Conservation (phyloP, 148 eudicot species). For the Oxyria digyna region DNA sequence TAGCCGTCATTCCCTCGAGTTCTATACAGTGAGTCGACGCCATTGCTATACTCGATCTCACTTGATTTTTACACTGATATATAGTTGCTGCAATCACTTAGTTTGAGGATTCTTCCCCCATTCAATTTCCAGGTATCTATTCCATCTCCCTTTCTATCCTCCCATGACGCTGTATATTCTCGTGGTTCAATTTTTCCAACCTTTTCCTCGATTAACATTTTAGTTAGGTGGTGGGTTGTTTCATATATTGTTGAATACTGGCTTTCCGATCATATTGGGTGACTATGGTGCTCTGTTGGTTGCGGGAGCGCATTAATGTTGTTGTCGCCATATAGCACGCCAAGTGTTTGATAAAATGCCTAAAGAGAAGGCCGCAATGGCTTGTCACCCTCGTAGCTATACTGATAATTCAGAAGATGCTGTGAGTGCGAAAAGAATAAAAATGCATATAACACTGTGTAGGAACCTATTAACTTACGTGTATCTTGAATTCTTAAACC, state of each 20-base stretch:
- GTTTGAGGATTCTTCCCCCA: neutral
- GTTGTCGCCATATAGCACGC: neutral
- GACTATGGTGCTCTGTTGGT: neutral
- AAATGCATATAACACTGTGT: too few relatives aligned
- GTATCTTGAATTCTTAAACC: neutral
- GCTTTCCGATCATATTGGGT: neutral
- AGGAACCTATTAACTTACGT: neutral
- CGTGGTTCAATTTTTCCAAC: neutral
- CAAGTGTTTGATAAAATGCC: slow-evolving; percentile 1
- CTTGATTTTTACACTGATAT: neutral
- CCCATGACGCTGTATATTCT: neutral
- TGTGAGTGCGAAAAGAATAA: neutral
- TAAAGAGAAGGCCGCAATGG: neutral
- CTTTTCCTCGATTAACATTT: neutral
- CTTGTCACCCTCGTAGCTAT: neutral
- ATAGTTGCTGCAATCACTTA: neutral
- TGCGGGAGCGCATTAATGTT: neutral
- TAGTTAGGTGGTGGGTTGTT: neutral
- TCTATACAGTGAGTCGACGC: neutral
- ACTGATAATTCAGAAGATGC: neutral
- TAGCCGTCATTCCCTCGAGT: neutral
- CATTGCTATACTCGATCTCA: neutral
- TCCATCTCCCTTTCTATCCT: neutral
- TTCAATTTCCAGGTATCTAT: neutral
- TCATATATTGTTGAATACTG: neutral